A percentile compares a stretch with the other conserved stretches of the same genome.
Conservation (phyloP, 805 yeast species). For the Peterozyma xylosa region DNA sequence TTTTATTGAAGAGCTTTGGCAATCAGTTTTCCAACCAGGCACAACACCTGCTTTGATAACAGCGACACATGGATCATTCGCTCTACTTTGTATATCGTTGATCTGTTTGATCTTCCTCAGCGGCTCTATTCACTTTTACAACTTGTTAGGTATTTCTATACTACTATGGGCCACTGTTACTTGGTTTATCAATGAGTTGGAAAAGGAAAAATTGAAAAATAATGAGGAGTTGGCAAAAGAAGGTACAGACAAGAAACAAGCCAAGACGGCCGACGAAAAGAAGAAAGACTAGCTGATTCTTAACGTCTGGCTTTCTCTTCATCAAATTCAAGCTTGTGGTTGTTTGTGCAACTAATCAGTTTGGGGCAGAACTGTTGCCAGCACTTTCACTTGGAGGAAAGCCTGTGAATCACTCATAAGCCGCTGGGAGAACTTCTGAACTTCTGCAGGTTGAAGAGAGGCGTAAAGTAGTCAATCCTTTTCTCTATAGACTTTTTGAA, state of each 20-base stretch:
- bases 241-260: slow-evolving; percentile 8
- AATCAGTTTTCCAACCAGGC: slow-evolving; percentile 88
- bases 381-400: too few species aligned
- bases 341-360: too few species aligned
- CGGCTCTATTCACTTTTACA: slow-evolving; percentile 59
- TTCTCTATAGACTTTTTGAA: too few species aligned
- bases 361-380: too few species aligned
- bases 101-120: slow-evolving; percentile 51
- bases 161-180: slow-evolving; percentile 73
- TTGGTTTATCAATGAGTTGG: slow-evolving; percentile 80
- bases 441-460: too few species aligned
- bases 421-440: too few species aligned
- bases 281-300: slow-evolving; percentile 5
- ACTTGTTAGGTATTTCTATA: slow-evolving; percentile 32
- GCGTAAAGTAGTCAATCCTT: too few species aligned
- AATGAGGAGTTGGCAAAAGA: slow-evolving; percentile 31
- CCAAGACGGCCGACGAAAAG: slow-evolving; percentile 10
- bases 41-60: slow-evolving; percentile 80
- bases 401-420: too few species aligned
- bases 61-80: slow-evolving; percentile 85
- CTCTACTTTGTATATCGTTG: slow-evolving; percentile 51
- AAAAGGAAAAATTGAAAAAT: slow-evolving; percentile 35
- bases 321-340: too few species aligned
- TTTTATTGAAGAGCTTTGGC: slow-evolving; percentile 72
- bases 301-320: background rate